Conservation (phyloP, 345 rosid species). For the Zanthoxylum bungeanum region DNA sequence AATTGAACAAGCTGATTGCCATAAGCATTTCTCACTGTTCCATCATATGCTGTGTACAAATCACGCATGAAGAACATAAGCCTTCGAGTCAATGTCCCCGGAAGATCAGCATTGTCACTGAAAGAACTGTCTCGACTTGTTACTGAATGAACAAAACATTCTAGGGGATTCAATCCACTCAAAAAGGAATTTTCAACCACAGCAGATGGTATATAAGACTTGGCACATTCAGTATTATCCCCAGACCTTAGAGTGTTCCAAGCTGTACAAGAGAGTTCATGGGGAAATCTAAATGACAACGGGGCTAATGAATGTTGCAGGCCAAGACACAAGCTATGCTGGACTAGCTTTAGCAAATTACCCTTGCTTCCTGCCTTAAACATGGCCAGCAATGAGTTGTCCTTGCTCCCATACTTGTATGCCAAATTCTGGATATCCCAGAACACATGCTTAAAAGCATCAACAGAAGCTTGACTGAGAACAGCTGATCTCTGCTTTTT, state of each 20-base stretch:
- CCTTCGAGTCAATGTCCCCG: conserved; percentile 78
- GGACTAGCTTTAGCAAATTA: conserved; percentile 67
- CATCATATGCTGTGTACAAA: conserved; percentile 66
- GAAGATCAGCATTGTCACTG: conserved; percentile 93
- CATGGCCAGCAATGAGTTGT: conserved; percentile 76
- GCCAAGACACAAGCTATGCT: conserved; percentile 90
- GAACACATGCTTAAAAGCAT: conserved; percentile 67
- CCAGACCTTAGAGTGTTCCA: conserved; percentile 57
- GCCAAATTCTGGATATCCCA: conserved; percentile 74
- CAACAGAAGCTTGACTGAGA: conserved; percentile 68
- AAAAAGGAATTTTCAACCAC: conserved; percentile 72
- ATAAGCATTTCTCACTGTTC: conserved; percentile 77
- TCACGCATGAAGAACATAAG: conserved; percentile 92
- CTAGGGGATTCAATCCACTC: conserved; percentile 76
- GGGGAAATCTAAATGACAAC: conserved; percentile 79
- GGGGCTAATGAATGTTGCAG: conserved; percentile 78
- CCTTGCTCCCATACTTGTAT: conserved; percentile 52
- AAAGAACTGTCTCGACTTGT: conserved; percentile 81
- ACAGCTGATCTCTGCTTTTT: conserved; percentile 82
- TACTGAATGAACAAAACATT: conserved; percentile 83
- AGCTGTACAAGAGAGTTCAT: conserved; percentile 52
- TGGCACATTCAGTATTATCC: conserved; percentile 39
- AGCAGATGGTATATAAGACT: conserved; percentile 63
- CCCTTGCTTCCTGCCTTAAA: conserved; percentile 95
- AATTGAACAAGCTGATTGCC: conserved; percentile 84